Evolutionary conservation across 768 basidiomycete species (phyloP), one percentile per base, ranked within the genome.

Genomic region (Lentinula lateritia): DNA sequence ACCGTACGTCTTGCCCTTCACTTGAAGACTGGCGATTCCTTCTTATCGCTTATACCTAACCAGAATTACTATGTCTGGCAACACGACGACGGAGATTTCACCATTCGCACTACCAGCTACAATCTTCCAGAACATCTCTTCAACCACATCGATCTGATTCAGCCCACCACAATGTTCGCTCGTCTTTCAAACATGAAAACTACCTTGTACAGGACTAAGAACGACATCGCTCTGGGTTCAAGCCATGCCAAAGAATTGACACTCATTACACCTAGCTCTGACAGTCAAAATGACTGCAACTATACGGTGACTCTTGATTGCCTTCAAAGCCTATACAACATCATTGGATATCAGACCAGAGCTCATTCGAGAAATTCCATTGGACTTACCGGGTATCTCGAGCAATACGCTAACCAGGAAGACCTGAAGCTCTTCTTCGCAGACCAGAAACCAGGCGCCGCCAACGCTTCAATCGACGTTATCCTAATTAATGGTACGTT

Each of bases 141-240:
- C 65, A 72, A 75, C 3, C 87, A 90, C 66, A 69, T 90, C 60
- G 87, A 89, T 41, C 71, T 90, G 35, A 75, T 91, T 34, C 87
- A 90, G 63, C 89, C 89, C 0, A 90, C 89, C 2, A 90, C 88
- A 1, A 79, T 83, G 70, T 91, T 90, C 66, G 74, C 78, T 46
- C 79, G 79, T 61, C 71, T 75, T 62, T 81, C 76, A 63, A 71
- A 72, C 7, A 72, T 81, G 58, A 76, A 66, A 61, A 77, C 78
- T 5, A 81, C 75, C 0, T 65, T 83, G 23, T 72, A 76, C 58
- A 73, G 67, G 67, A 15, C 62, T 2, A 62, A 72, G 10, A 64
- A 66, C 0, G 43, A 64, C 36, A 63, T 64, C 15, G 65, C 61
- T 57, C 50, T 65, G 46, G 67, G 64, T 53, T 28, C 64, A 0